Base-by-base conservation (phyloP, 2,329 filamentous ascomycete species). In the Zelopaecilomyces penicillatus region DNA sequence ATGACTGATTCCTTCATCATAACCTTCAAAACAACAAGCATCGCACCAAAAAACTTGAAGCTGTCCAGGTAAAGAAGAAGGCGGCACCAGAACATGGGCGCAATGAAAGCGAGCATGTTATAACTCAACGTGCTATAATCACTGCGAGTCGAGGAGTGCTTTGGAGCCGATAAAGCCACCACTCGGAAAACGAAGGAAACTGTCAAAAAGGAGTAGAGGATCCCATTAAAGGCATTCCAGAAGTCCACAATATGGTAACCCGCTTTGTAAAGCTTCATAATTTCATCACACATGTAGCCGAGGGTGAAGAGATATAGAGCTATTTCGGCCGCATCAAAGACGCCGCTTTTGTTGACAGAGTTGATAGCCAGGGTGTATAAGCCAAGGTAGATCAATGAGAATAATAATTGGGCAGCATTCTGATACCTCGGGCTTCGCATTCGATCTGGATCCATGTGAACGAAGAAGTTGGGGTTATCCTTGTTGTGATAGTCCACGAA, bases 31-130 rank as follows among this genome's bases (percentile, higher is more conserved):
- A 98, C 90, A 2, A 98, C 91, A 1, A 98, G 78, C 93, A 98
- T 98, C 41, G 91, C 89, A 27, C 93, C 93, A 57, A 98, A 98
- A 72, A 98, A 98, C 44, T 87, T 82, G 74, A 95, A 80, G 31
- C 85, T 87, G 65, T 98, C 93, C 12, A 98, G 78, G 60, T 96
- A 98, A 5, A 98, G 78, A 50, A 98, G 69, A 47, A 98, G 74
- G 4, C 93, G 85, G 59, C 83, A 85, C 91, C 93, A 98, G 65
- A 98, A 97, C 86, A 98, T 87, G 0, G 93, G 93, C 0, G 93
- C 90, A 3, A 83, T 82, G 63, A 96, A 95, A 7, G 93, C 89
- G 27, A 98, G 70, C 61, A 97, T 89, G 65, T 95, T 95, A 67
- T 98, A 98, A 60, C 85, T 90, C 19, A 96, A 69, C 46, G 79